phyloP scores from a whole-genome alignment of 2,329 filamentous ascomycete genomes.

The Cladosporium oxysporum region DNA sequence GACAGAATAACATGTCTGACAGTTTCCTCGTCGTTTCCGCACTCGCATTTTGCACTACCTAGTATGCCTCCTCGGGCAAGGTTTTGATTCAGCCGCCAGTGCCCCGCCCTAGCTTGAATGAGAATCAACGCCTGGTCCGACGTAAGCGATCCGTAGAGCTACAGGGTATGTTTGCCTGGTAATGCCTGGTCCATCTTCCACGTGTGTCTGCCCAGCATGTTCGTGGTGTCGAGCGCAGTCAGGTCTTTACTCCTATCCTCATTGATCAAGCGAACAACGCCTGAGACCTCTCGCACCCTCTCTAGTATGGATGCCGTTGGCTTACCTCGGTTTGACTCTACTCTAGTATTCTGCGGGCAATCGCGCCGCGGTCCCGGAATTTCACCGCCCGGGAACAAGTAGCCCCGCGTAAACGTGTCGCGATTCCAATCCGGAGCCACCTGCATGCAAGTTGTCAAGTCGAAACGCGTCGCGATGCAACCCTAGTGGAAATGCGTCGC shows the following conservation, averaged over 20 bases:
- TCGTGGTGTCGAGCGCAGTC: not conserved
- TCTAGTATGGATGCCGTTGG: not conserved
- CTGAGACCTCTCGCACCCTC: slow-evolving; percentile 1
- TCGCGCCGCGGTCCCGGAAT: no score
- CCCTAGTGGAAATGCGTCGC: no score
- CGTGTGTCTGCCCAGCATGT: slow-evolving; percentile 8
- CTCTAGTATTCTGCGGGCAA: no score
- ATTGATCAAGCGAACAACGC: slow-evolving; percentile 6
- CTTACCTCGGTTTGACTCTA: not conserved
- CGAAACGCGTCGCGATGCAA: no score
- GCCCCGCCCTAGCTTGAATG: slow-evolving; percentile 11
- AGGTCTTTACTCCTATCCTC: slow-evolving; percentile 11
- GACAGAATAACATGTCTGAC: slow-evolving; percentile 6
- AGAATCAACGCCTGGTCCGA: slow-evolving; percentile 26
- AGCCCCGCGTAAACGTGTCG: no score
- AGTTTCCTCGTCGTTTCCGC: not conserved
- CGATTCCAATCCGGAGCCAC: no score
- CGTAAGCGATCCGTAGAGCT: slow-evolving; percentile 76
- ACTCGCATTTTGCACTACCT: not conserved
- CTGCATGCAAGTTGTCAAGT: no score
- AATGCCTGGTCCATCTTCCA: slow-evolving; percentile 14
- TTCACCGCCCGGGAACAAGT: no score
- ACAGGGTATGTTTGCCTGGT: no score
- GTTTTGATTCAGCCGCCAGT: slow-evolving; percentile 6
- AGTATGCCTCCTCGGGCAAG: not conserved